Evolutionary conservation across 208 protist genomes (phyloP).

Genomic region (Acanthamoeba castellanii): DNA sequence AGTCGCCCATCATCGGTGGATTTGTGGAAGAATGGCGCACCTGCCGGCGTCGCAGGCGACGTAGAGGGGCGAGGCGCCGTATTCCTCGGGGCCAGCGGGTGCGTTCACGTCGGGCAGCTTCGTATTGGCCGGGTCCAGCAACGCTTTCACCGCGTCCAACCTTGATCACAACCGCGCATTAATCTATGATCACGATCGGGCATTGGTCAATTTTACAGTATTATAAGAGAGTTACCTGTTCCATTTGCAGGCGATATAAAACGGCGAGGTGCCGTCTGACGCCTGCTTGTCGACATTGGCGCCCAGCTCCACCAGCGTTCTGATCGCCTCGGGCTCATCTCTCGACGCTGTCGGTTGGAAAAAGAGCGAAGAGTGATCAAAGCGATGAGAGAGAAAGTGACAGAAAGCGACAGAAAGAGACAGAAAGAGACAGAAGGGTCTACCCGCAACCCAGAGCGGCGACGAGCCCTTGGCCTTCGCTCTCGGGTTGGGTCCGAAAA

Average conservation of each 20-base stretch:
- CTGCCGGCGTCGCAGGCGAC: not conserved
- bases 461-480: not conserved
- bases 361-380: not conserved
- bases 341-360: not conserved
- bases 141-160: not conserved
- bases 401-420: too few relatives aligned
- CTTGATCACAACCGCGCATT: not conserved
- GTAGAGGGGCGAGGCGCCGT: not conserved
- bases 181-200: not conserved
- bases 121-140: not conserved
- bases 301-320: not conserved
- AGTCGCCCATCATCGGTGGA: too few relatives aligned
- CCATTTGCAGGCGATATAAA: conserved; percentile 3
- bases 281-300: not conserved
- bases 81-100: not conserved
- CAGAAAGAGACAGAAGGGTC: not conserved
- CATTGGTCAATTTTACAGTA: too few relatives aligned
- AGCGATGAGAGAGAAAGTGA: not conserved
- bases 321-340: not conserved
- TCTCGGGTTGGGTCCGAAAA: not conserved
- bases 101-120: not conserved
- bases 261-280: not conserved
- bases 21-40: not conserved
- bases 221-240: not conserved
- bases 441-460: conserved; percentile 24